These are phyloP conservation scores for Penicillium fimorum DNA, from an alignment of 495 filamentous ascomycete species.

Conservation along the genomic window DNA sequence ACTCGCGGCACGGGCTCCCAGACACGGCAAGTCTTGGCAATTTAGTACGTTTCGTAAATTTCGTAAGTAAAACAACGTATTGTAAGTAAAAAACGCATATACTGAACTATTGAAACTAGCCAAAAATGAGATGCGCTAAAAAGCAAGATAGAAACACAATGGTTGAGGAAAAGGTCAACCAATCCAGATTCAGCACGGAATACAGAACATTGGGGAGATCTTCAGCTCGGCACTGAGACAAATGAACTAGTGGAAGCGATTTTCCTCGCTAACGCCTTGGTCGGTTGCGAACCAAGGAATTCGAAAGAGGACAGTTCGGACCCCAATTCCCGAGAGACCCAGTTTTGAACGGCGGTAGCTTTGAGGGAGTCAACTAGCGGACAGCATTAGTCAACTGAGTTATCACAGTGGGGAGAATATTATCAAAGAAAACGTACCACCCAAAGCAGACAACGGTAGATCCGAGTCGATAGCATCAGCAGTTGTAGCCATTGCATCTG, in stretches of 20 bases:
- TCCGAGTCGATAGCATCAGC: constrained; percentile 27
- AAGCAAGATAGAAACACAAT: background rate
- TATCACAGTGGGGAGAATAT: background rate
- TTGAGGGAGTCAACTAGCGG: constrained; percentile 40
- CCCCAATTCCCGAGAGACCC: constrained; percentile 31
- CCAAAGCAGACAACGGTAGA: constrained; percentile 27
- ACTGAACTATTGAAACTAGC: constrained; percentile 5
- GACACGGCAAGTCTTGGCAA: background rate
- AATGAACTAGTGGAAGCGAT: constrained; percentile 24
- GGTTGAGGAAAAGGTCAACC: background rate
- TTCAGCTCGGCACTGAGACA: constrained; percentile 20
- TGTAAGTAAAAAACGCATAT: constrained; percentile 14
- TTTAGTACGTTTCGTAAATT: background rate
- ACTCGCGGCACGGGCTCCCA: background rate
- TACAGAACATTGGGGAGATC: background rate
- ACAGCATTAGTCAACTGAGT: constrained; percentile 7
- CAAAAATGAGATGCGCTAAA: constrained; percentile 5
- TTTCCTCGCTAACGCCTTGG: constrained; percentile 23
- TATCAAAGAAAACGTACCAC: constrained; percentile 15
- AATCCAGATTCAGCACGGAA: background rate
- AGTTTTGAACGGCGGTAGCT: constrained; percentile 39
- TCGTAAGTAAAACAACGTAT: constrained; percentile 4
- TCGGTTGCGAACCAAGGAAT: constrained; percentile 26
- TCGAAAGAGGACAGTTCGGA: constrained; percentile 30
- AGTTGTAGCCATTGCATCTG: constrained; percentile 25